phyloP scores from a whole-genome alignment of 768 basidiomycete species.

The Gautieria morchelliformis region DNA sequence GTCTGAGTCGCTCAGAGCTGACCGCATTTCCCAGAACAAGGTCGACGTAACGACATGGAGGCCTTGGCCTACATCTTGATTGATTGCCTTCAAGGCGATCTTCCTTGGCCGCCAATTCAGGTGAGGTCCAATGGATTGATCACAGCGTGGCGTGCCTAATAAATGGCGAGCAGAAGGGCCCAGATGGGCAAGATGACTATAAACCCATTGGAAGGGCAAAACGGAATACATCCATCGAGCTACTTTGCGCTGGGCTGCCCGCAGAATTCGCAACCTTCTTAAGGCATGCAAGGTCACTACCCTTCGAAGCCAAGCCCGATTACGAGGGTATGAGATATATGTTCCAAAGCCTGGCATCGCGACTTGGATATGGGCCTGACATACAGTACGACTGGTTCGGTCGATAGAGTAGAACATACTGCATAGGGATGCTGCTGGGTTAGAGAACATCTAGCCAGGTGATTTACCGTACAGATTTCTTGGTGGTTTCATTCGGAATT shows the following conservation, averaged over 20 bases:
- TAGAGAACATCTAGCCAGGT: not conserved
- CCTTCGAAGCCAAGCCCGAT: constrained; percentile 7
- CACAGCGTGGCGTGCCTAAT: not conserved
- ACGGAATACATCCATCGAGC: not conserved
- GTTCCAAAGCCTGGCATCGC: constrained; percentile 2
- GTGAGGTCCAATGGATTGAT: not conserved
- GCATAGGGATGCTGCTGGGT: not conserved
- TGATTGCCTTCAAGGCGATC: constrained; percentile 4
- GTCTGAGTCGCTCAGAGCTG: not conserved
- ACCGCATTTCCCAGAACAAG: not conserved
- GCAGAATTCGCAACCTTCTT: constrained; percentile 4
- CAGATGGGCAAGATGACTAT: constrained; percentile 6
- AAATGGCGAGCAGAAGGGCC: not conserved
- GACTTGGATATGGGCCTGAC: constrained; percentile 4
- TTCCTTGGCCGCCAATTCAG: constrained; percentile 3
- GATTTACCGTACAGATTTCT: no score
- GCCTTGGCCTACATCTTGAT: constrained; percentile 5
- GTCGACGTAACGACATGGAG: constrained; percentile 8
- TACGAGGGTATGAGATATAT: constrained; percentile 8
- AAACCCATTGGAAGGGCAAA: constrained; percentile 2
- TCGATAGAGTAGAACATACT: not conserved
- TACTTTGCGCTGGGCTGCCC: constrained; percentile 5
- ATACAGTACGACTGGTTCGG: constrained; percentile 7
- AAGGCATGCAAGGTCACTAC: not conserved
- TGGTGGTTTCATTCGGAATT: no score